Percentiles rank a stretch among this genome's conserved stretches.
Conservation (phyloP, 2,329 filamentous ascomycete genomes). For the Aureobasidium sp. region DNA sequence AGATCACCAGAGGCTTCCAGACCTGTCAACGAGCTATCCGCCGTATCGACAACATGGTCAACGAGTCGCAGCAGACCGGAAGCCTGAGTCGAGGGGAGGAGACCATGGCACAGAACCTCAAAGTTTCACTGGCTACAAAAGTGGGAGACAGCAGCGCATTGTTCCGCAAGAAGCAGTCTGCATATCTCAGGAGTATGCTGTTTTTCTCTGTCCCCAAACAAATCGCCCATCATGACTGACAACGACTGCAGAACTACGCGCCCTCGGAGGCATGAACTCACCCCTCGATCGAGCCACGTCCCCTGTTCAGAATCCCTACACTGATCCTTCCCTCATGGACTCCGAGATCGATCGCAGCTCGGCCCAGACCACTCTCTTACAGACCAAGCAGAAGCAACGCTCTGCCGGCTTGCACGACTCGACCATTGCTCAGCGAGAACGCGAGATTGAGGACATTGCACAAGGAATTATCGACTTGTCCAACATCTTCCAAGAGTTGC, state of each 20-base stretch:
- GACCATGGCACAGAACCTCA: conserved; percentile 92
- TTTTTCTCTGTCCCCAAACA: conserved; percentile 31
- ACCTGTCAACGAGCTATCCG: conserved; percentile 85
- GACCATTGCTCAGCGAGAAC: conserved; percentile 82
- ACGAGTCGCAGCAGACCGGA: conserved; percentile 66
- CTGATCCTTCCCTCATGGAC: conserved; percentile 82
- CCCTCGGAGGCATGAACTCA: conserved; percentile 42
- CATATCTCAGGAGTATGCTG: conserved; percentile 78
- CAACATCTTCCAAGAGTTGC: conserved; percentile 92
- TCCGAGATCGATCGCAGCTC: conserved; percentile 90
- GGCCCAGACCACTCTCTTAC: conserved; percentile 80
- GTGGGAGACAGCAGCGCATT: conserved; percentile 87
- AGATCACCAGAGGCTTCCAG: conserved; percentile 83
- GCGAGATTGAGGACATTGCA: conserved; percentile 95
- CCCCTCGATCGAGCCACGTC: conserved; percentile 41
- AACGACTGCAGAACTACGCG: conserved; percentile 32
- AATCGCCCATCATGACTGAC: conserved; percentile 32
- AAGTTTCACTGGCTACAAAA: conserved; percentile 78
- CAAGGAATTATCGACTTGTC: conserved; percentile 96
- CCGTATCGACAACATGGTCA: conserved; percentile 78
- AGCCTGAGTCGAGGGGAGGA: conserved; percentile 77
- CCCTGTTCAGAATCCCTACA: conserved; percentile 58
- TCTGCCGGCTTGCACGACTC: conserved; percentile 67
- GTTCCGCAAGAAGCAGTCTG: conserved; percentile 96
- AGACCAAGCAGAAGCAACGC: conserved; percentile 58